Base-by-base conservation (phyloP, 2,329 filamentous ascomycete species). In the Fusarium sp. region DNA sequence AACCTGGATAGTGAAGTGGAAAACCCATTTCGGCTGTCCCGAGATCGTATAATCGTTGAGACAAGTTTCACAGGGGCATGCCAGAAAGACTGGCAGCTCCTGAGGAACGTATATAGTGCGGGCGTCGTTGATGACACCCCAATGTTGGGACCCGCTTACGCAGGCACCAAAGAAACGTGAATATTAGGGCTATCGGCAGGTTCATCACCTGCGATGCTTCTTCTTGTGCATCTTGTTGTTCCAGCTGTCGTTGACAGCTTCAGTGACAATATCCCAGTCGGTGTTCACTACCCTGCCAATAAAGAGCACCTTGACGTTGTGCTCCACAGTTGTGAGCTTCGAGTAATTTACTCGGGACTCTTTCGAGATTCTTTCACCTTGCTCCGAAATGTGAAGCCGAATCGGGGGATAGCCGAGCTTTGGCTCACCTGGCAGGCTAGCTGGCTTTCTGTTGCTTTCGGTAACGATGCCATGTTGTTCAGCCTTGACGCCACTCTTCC, bases 341-440 rank as follows among this genome's bases (percentile, higher is more conserved):
- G 82, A 81, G 70, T 86, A 87, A 72, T 87, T 86, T 63, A 86
- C 78, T 6, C 85, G 80, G 11, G 85, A 87, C 58, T 83, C 79
- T 28, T 64, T 76, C 10, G 76, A 75, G 7, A 87, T 75, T 50
- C 73, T 78, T 57, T 86, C 82, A 29, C 75, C 76, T 12, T 75
- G 71, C 5, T 76, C 73, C 19, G 71, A 74, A 19, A 85, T 78
- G 1, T 76, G 70, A 38, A 84, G 76, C 26, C 73, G 73, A 32
- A 86, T 77, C 0, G 84, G 78, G 0, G 65, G 31, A 45, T 82
- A 85, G 0, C 84, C 84, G 8, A 85, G 76, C 1, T 66, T 46
- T 1, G 81, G 81, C 66, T 87, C 84, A 9, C 72, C 70, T 1
- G 71, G 56, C 1, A 83, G 61, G 15, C 64, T 62, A 3, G 48